These are phyloP conservation scores for Xylariaceae sp. DNA, from an alignment of 2,329 filamentous ascomycete genomes.

Conservation along the genomic window DNA sequence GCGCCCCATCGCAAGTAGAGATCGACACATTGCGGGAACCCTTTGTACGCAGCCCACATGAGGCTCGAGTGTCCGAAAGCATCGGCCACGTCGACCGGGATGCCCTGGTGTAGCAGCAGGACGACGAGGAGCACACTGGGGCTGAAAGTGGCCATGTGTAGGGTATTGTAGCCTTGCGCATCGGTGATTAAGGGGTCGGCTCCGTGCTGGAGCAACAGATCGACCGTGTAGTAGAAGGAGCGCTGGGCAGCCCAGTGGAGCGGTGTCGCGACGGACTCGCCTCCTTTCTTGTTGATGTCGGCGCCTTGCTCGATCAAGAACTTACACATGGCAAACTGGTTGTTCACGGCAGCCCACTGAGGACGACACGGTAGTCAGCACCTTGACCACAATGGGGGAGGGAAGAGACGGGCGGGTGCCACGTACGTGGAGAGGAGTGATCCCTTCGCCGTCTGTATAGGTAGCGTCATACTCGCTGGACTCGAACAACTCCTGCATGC, in stretches of 20 bases:
- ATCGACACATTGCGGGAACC: slow-evolving; percentile 86
- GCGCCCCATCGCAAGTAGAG: slow-evolving; percentile 92
- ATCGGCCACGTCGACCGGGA: slow-evolving; percentile 87
- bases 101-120: slow-evolving; percentile 87
- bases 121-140: slow-evolving; percentile 88
- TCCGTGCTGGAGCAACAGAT: slow-evolving; percentile 83
- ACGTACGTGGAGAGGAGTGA: slow-evolving; percentile 85
- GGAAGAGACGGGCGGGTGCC: neutral
- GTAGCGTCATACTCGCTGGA: slow-evolving; percentile 74
- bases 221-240: slow-evolving; percentile 94
- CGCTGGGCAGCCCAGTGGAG: slow-evolving; percentile 96
- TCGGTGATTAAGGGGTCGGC: slow-evolving; percentile 91
- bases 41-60: slow-evolving; percentile 99
- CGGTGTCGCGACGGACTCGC: slow-evolving; percentile 88
- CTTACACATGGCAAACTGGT: slow-evolving; percentile 95
- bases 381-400: no score
- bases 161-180: slow-evolving; percentile 93
- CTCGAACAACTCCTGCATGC: slow-evolving; percentile 87
- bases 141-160: slow-evolving; percentile 95
- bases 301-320: slow-evolving; percentile 82
- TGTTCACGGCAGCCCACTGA: slow-evolving; percentile 99
- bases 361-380: slow-evolving; percentile 18
- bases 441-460: slow-evolving; percentile 84
- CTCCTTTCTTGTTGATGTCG: slow-evolving; percentile 90
- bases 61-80: slow-evolving; percentile 86